Evolutionary conservation across 305 asterid genomes (phyloP).

Genomic region (Fraxinus paxiana): DNA sequence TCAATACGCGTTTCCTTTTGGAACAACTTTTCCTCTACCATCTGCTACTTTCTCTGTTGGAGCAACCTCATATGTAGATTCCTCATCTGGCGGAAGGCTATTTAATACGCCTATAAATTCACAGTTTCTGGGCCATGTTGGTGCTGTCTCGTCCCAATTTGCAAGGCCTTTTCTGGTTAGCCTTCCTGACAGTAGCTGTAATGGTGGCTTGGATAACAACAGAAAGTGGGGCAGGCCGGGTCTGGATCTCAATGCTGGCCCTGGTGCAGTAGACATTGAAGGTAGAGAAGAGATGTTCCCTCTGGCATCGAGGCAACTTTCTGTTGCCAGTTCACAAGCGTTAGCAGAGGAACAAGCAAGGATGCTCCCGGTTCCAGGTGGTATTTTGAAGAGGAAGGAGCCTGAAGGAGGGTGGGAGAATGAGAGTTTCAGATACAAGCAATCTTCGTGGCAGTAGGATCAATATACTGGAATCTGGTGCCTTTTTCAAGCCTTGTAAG

Average conservation of each 20-base stretch:
- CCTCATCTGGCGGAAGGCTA: slow-evolving; percentile 45
- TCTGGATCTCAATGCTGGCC: slow-evolving; percentile 59
- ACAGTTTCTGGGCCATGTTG: slow-evolving; percentile 44
- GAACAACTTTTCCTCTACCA: slow-evolving; percentile 43
- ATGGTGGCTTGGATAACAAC: slow-evolving; percentile 36
- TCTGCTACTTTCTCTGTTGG: slow-evolving; percentile 44
- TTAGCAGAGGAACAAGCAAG: slow-evolving; percentile 43
- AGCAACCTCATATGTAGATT: slow-evolving; percentile 39
- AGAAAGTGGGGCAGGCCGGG: slow-evolving; percentile 48
- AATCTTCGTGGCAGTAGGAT: slow-evolving; percentile 49
- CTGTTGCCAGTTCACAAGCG: slow-evolving; percentile 35
- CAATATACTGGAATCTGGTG: not conserved
- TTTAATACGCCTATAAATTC: slow-evolving; percentile 37
- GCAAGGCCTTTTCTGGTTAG: slow-evolving; percentile 47
- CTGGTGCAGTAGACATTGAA: slow-evolving; percentile 42
- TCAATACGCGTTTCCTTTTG: slow-evolving; percentile 46
- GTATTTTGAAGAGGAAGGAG: slow-evolving; percentile 51
- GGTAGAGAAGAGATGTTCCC: slow-evolving; percentile 37
- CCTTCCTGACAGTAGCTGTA: slow-evolving; percentile 35
- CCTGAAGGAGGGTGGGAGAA: slow-evolving; percentile 54
- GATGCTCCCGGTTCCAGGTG: slow-evolving; percentile 38
- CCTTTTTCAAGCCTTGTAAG: slow-evolving; percentile 28
- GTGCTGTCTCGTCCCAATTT: slow-evolving; percentile 37
- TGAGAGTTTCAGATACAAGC: slow-evolving; percentile 51
- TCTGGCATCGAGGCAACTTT: slow-evolving; percentile 28